These are phyloP conservation scores for Podaxis mareebaensis DNA, from an alignment of 768 basidiomycete genomes.

Conservation along the genomic window DNA sequence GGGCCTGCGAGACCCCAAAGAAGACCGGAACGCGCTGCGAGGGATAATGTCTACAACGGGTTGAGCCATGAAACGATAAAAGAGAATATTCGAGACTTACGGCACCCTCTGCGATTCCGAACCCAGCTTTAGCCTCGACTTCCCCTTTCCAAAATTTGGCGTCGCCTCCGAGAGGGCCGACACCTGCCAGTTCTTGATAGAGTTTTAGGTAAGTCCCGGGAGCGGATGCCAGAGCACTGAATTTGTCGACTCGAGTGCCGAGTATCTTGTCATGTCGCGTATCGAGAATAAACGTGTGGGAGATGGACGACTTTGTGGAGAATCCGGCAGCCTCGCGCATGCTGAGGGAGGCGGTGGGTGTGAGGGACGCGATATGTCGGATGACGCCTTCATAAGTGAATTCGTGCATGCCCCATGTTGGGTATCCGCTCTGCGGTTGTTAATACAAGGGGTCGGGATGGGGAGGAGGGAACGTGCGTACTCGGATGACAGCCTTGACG, in stretches of 20 bases:
- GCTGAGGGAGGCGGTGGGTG: slow-evolving; percentile 78
- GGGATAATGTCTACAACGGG: slow-evolving; percentile 61
- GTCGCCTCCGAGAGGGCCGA: slow-evolving; percentile 63
- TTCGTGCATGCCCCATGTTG: slow-evolving; percentile 61
- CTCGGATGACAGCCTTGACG: slow-evolving; percentile 68
- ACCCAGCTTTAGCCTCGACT: slow-evolving; percentile 61
- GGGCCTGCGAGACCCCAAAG: slow-evolving; percentile 59
- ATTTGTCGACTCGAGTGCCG: slow-evolving; percentile 41
- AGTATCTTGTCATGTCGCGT: slow-evolving; percentile 71
- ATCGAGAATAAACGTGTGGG: slow-evolving; percentile 75
- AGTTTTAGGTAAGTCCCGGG: slow-evolving; percentile 62
- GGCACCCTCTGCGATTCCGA: slow-evolving; percentile 55
- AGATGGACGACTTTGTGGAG: slow-evolving; percentile 79
- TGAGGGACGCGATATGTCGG: slow-evolving; percentile 71
- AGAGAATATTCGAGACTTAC: slow-evolving; percentile 39
- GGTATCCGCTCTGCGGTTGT: slow-evolving; percentile 34
- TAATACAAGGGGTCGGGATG: neutral
- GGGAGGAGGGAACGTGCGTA: slow-evolving; percentile 52
- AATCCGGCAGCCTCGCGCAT: slow-evolving; percentile 84
- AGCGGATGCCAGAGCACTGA: neutral
- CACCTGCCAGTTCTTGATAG: slow-evolving; percentile 70
- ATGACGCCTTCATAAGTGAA: slow-evolving; percentile 82
- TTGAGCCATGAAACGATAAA: neutral
- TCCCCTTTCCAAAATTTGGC: slow-evolving; percentile 76
- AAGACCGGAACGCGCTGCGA: slow-evolving; percentile 71